Evolutionary conservation across 2,329 filamentous ascomycete species (phyloP).

Genomic region (Aplosporella prunicola): DNA sequence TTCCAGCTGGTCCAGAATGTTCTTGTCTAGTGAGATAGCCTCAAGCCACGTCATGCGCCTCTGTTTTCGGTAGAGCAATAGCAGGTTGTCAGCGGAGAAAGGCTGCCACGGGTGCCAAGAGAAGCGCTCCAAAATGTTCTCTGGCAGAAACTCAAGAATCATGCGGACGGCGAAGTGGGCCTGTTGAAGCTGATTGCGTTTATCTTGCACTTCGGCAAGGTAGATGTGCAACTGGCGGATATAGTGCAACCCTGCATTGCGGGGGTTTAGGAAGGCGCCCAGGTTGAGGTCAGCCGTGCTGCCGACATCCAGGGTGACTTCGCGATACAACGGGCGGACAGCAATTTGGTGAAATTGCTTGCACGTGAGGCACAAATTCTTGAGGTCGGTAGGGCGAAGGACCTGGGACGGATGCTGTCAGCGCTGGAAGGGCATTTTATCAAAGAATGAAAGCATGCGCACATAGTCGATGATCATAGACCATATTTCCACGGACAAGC

Average conservation of each 20-base stretch:
- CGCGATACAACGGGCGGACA: slow-evolving; percentile 37
- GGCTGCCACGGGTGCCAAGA: slow-evolving; percentile 42
- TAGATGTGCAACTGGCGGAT: slow-evolving; percentile 39
- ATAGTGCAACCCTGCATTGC: slow-evolving; percentile 39
- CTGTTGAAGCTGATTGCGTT: slow-evolving; percentile 36
- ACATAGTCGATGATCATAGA: slow-evolving; percentile 11
- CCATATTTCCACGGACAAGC: slow-evolving; percentile 26
- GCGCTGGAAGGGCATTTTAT: too few relatives aligned
- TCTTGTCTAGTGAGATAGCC: slow-evolving; percentile 36
- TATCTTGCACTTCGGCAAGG: slow-evolving; percentile 35
- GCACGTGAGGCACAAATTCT: slow-evolving; percentile 38
- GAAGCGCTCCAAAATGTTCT: slow-evolving; percentile 41
- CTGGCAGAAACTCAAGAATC: slow-evolving; percentile 40
- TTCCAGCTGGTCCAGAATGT: slow-evolving; percentile 33
- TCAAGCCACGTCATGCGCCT: slow-evolving; percentile 41
- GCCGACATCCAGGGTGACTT: slow-evolving; percentile 39
- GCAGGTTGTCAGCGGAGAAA: slow-evolving; percentile 39
- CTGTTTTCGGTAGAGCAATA: slow-evolving; percentile 40
- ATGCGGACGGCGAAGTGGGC: slow-evolving; percentile 40
- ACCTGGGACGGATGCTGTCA: slow-evolving; percentile 24
- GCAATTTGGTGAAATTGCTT: slow-evolving; percentile 39
- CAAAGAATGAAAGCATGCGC: too few relatives aligned
- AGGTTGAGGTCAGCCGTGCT: slow-evolving; percentile 34
- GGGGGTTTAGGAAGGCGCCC: slow-evolving; percentile 36
- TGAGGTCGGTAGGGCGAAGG: slow-evolving; percentile 38